Conservation (phyloP, 2,329 filamentous ascomycete genomes). For the Cadophora gregata region DNA sequence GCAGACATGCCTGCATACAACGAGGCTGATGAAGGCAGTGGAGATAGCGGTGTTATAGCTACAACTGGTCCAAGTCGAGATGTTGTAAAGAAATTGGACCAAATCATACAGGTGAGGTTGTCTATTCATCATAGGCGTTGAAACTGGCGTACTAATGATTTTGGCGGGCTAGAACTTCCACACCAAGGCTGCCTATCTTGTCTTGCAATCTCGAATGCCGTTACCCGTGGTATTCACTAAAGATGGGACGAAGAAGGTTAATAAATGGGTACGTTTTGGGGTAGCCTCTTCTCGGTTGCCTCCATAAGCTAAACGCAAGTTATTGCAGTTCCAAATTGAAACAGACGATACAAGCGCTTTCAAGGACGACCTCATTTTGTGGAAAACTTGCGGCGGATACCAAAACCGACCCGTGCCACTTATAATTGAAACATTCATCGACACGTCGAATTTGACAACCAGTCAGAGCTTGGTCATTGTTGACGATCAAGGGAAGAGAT, state of each 20-base stretch:
- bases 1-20: constrained; percentile 56
- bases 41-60: constrained; percentile 49
- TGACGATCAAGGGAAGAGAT: constrained; percentile 88
- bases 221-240: constrained; percentile 61
- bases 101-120: constrained; percentile 80
- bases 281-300: not conserved
- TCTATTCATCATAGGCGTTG: not conserved
- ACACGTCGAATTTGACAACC: constrained; percentile 77
- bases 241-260: constrained; percentile 68
- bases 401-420: constrained; percentile 81
- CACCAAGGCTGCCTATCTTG: constrained; percentile 82
- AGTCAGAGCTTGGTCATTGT: constrained; percentile 87
- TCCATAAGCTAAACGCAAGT: not conserved
- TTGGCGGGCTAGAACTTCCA: constrained; percentile 81
- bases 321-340: constrained; percentile 84
- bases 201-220: constrained; percentile 80
- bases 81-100: constrained; percentile 80
- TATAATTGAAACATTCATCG: constrained; percentile 89
- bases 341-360: constrained; percentile 92
- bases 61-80: constrained; percentile 64
- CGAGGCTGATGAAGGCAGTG: constrained; percentile 56
- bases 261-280: constrained; percentile 78
- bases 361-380: constrained; percentile 77
- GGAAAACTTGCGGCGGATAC: constrained; percentile 80
- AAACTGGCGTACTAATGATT: constrained; percentile 15